These are phyloP conservation scores for Microthlaspi erraticum DNA, from an alignment of 345 rosid genomes.

Conservation along the genomic window DNA sequence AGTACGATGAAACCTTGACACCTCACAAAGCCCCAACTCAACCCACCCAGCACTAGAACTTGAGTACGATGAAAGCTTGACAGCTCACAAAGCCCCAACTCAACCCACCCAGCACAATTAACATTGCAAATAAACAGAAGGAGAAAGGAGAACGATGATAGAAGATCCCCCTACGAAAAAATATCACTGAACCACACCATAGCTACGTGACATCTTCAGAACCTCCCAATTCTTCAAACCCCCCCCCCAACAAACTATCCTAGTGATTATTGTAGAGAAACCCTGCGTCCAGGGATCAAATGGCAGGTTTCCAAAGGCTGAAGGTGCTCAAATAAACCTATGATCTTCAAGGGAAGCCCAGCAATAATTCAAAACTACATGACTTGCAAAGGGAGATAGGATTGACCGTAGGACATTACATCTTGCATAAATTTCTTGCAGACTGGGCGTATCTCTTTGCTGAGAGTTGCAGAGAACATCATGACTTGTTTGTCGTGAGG, in stretches of 20 bases:
- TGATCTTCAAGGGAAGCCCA: conserved; percentile 44
- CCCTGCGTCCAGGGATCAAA: neutral
- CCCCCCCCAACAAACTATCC: conserved; percentile 17
- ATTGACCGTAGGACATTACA: conserved; percentile 83
- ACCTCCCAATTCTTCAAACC: neutral
- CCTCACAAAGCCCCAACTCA: neutral
- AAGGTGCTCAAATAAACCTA: conserved; percentile 7
- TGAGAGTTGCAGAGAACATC: conserved; percentile 99
- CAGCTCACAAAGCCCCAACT: neutral
- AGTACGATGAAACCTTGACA: neutral
- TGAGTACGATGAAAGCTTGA: neutral
- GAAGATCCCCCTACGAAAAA: neutral
- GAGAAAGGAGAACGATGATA: neutral
- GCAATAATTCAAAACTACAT: conserved; percentile 49
- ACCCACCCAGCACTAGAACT: conserved; percentile 37
- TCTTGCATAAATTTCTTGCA: conserved; percentile 99
- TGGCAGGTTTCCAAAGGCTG: neutral
- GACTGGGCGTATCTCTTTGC: conserved; percentile 99
- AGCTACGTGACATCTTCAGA: neutral
- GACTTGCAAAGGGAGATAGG: conserved; percentile 63
- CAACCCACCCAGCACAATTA: conserved; percentile 11
- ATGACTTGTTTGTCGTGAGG: conserved; percentile 99
- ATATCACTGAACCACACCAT: neutral
- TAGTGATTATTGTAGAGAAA: neutral
- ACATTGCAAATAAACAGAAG: neutral